Percentiles rank a stretch among this genome's conserved stretches.
Conservation (phyloP, 805 yeast genomes). For the Clavispora fructus region DNA sequence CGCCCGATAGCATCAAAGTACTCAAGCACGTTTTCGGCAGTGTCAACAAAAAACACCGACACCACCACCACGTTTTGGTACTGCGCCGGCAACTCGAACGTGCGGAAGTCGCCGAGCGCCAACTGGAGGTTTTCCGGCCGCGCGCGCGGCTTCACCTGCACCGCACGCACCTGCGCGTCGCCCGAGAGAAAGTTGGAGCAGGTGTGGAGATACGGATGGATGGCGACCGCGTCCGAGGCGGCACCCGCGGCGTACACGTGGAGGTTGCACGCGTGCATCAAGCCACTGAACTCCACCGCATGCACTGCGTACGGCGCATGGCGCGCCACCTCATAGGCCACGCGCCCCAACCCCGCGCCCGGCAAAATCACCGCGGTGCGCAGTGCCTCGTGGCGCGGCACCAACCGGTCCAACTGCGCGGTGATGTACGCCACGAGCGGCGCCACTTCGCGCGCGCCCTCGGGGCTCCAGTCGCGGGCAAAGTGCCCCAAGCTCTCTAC, state of each 20-base stretch:
- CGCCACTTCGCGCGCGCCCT: slow-evolving; percentile 43
- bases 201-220: slow-evolving; percentile 42
- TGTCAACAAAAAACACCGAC: slow-evolving; percentile 79
- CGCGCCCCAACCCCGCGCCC: slow-evolving; percentile 81
- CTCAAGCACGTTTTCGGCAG: slow-evolving; percentile 80
- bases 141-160: slow-evolving; percentile 17
- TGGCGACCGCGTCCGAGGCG: background rate
- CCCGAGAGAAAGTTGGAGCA: slow-evolving; percentile 58
- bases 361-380: slow-evolving; percentile 65
- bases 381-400: slow-evolving; percentile 19
- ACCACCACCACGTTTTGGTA: slow-evolving; percentile 51
- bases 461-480: slow-evolving; percentile 69
- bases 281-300: slow-evolving; percentile 69
- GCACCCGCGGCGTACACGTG: slow-evolving; percentile 40
- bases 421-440: slow-evolving; percentile 53
- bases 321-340: slow-evolving; percentile 58
- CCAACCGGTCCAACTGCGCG: slow-evolving; percentile 32
- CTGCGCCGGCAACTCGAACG: slow-evolving; percentile 33
- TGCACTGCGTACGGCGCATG: slow-evolving; percentile 49
- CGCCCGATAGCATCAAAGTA: slow-evolving; percentile 63
- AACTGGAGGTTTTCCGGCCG: slow-evolving; percentile 47
- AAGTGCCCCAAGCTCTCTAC: slow-evolving; percentile 71
- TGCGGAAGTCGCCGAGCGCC: slow-evolving; percentile 61
- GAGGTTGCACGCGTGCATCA: slow-evolving; percentile 69
- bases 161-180: slow-evolving; percentile 47